Conservation (phyloP, 129 eudicot genomes). For the Ambrosia trifida region DNA sequence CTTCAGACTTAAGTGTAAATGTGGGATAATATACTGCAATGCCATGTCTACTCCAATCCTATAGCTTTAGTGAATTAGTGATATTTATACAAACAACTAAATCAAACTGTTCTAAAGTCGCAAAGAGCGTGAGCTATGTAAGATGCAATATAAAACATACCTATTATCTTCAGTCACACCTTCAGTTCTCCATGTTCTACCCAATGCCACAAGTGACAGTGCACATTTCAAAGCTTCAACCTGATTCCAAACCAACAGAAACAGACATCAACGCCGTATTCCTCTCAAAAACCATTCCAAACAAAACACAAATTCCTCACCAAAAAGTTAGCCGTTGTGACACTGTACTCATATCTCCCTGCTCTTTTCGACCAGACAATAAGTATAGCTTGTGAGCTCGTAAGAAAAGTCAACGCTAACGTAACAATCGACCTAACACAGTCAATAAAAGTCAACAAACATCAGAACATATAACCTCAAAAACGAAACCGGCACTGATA, state of each 20-base stretch:
- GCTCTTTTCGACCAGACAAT: slow-evolving; percentile 99
- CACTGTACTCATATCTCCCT: slow-evolving; percentile 96
- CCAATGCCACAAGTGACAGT: slow-evolving; percentile 79
- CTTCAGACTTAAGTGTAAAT: slow-evolving; percentile 5
- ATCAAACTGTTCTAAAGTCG: not conserved
- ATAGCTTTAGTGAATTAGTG: no score
- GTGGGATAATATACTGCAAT: not conserved
- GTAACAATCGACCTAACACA: slow-evolving; percentile 69
- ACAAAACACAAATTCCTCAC: slow-evolving; percentile 46
- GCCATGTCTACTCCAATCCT: slow-evolving; percentile 15
- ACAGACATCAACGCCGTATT: not conserved
- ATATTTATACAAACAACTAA: not conserved
- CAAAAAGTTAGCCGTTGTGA: slow-evolving; percentile 95
- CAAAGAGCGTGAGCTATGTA: not conserved
- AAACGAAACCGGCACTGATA: slow-evolving; percentile 16
- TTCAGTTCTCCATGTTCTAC: slow-evolving; percentile 79
- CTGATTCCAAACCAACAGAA: slow-evolving; percentile 43
- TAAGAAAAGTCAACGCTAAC: slow-evolving; percentile 80
- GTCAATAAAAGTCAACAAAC: not conserved
- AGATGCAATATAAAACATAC: slow-evolving; percentile 34
- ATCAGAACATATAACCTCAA: slow-evolving; percentile 1
- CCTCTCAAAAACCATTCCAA: not conserved
- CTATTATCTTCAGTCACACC: slow-evolving; percentile 98
- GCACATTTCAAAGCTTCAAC: slow-evolving; percentile 96
- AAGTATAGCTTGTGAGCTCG: slow-evolving; percentile 96